Evolutionary conservation across 1,139 yeast genomes (phyloP).

Genomic region (Candida glucosophila): DNA sequence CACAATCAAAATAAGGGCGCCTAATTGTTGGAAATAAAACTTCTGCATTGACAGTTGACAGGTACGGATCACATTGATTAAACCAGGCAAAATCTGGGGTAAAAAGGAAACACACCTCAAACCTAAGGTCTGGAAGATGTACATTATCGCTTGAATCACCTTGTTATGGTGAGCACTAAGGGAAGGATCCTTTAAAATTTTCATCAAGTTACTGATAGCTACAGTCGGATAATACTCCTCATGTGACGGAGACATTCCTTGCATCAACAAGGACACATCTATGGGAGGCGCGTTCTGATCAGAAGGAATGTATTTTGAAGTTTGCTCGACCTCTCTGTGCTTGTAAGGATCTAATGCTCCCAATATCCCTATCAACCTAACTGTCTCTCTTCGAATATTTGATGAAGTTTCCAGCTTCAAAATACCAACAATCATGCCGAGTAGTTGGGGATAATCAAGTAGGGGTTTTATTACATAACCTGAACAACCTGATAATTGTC

Average conservation of each 20-base stretch:
- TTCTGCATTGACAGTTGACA: constrained; percentile 80
- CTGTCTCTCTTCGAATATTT: constrained; percentile 75
- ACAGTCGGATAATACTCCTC: constrained; percentile 96
- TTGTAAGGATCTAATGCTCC: constrained; percentile 97
- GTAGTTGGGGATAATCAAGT: constrained; percentile 79
- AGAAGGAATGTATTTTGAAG: constrained; percentile 50
- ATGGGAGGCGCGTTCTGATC: constrained; percentile 85
- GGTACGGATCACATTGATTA: constrained; percentile 73
- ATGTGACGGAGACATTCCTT: constrained; percentile 87
- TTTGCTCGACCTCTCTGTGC: constrained; percentile 83
- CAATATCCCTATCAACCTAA: constrained; percentile 77
- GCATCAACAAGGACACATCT: constrained; percentile 84
- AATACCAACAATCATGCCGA: constrained; percentile 75
- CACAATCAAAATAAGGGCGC: constrained; percentile 72
- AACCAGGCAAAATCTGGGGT: constrained; percentile 85
- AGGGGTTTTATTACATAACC: constrained; percentile 95
- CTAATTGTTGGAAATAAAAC: constrained; percentile 82
- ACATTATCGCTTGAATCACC: constrained; percentile 85
- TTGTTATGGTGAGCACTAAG: constrained; percentile 81
- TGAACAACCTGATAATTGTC: constrained; percentile 82
- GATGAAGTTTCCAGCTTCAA: constrained; percentile 73
- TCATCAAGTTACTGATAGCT: constrained; percentile 77
- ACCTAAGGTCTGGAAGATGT: constrained; percentile 83
- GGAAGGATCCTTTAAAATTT: constrained; percentile 76
- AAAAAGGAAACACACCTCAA: constrained; percentile 80